A percentile compares a stretch with the other conserved stretches of the same genome.
Evolutionary conservation across 2,329 filamentous ascomycete species (phyloP).

Genomic region (Phyllosticta paracitricarpa): DNA sequence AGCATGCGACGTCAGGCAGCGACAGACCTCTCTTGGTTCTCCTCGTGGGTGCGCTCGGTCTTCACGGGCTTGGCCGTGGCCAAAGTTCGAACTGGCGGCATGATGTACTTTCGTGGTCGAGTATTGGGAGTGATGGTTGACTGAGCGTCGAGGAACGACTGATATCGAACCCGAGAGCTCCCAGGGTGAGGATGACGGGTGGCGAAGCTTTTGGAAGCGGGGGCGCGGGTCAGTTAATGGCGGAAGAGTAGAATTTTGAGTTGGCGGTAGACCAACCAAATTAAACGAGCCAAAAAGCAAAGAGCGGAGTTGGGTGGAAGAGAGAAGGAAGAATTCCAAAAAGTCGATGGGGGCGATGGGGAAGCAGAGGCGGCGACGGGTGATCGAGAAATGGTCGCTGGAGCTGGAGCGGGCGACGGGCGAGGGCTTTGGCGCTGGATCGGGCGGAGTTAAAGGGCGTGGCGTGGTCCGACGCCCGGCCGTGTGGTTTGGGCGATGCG

Average conservation of each 20-base stretch:
- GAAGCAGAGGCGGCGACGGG: neutral
- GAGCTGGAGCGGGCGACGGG: neutral
- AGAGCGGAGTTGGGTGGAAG: neutral
- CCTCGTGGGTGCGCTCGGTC: constrained; percentile 67
- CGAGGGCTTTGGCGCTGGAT: neutral
- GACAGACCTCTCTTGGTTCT: constrained; percentile 61
- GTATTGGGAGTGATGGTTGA: neutral
- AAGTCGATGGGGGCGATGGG: neutral
- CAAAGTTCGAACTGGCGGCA: constrained; percentile 29
- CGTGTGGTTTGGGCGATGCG: neutral
- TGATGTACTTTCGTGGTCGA: constrained; percentile 11
- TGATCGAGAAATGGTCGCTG: neutral
- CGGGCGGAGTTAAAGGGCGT: neutral
- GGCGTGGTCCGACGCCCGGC: neutral
- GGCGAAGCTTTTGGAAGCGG: constrained; percentile 1
- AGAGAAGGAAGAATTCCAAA: neutral
- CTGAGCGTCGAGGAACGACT: constrained; percentile 11
- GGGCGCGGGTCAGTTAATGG: constrained; percentile 4
- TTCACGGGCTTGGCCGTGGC: constrained; percentile 37
- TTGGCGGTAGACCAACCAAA: constrained; percentile 3
- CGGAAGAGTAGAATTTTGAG: neutral
- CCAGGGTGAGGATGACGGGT: neutral
- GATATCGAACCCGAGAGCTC: constrained; percentile 10
- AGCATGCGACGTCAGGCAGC: constrained; percentile 3
- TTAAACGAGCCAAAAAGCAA: constrained; percentile 8